A percentile compares a stretch with the other conserved stretches of the same genome.
phyloP scores from a whole-genome alignment of 2,329 filamentous ascomycete species.

The Ceratocystis huliohia region DNA sequence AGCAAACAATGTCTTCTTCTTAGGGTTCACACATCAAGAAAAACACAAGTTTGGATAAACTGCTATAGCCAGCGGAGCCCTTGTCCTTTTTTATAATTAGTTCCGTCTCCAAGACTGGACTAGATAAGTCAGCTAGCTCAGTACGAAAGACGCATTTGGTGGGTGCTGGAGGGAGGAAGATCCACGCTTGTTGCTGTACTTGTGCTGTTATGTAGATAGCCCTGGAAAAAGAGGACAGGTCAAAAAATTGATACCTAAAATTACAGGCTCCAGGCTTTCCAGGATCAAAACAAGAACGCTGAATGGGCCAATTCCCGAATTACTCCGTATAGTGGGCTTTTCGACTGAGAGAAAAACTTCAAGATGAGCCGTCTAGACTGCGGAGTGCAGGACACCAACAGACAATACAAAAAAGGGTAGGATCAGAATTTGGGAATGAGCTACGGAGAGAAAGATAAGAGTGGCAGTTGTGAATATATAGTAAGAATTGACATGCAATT shows the following conservation, averaged over 20 bases:
- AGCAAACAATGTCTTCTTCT: too few species aligned
- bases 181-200: slow-evolving; percentile 9
- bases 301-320: slow-evolving; percentile 20
- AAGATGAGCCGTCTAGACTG: not conserved
- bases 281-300: slow-evolving; percentile 11
- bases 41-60: too few species aligned
- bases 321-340: slow-evolving; percentile 19
- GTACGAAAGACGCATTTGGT: slow-evolving; percentile 6
- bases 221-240: slow-evolving; percentile 7
- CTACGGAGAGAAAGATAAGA: not conserved
- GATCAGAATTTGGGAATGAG: slow-evolving; percentile 5
- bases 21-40: too few species aligned
- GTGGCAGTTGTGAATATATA: not conserved
- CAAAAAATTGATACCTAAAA: slow-evolving; percentile 20
- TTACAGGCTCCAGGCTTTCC: slow-evolving; percentile 20
- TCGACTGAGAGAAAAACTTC: slow-evolving; percentile 14
- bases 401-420: not conserved
- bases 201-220: slow-evolving; percentile 1
- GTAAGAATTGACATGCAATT: not conserved
- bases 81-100: too few species aligned
- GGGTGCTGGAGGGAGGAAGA: slow-evolving; percentile 4
- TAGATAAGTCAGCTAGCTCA: not conserved
- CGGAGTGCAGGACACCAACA: not conserved
- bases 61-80: too few species aligned
- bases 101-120: too few species aligned